Evolutionary conservation across 768 basidiomycete genomes (phyloP).

Genomic region (Tubosaeta sp.): DNA sequence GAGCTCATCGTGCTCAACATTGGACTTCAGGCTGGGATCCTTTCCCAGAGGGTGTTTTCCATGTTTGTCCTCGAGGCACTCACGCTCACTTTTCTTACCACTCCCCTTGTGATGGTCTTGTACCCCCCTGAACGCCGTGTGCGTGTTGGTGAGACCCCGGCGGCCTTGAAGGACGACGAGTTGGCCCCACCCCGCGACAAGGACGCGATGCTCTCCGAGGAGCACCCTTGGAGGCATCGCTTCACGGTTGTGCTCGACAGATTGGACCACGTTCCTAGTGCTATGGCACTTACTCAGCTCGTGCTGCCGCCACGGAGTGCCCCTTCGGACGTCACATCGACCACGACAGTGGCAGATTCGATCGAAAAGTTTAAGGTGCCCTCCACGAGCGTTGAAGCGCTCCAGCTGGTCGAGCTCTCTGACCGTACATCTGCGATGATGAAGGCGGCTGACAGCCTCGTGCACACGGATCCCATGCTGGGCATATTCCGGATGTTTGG

Average conservation of each 20-base stretch:
- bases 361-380: constrained; percentile 12
- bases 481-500: constrained; percentile 76
- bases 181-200: constrained; percentile 12
- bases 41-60: constrained; percentile 76
- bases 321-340: constrained; percentile 6
- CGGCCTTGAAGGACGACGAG: constrained; percentile 31
- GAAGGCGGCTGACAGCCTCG: constrained; percentile 59
- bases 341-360: constrained; percentile 3
- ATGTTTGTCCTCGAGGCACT: constrained; percentile 93
- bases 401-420: constrained; percentile 82
- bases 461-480: constrained; percentile 69
- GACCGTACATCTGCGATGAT: constrained; percentile 64
- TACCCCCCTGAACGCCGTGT: constrained; percentile 63
- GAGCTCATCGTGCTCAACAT: constrained; percentile 97
- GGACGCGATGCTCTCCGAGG: constrained; percentile 8
- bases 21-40: constrained; percentile 75
- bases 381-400: constrained; percentile 58
- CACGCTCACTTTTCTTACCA: constrained; percentile 81
- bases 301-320: constrained; percentile 43
- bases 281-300: constrained; percentile 88
- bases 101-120: constrained; percentile 61
- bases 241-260: constrained; percentile 89
- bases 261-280: constrained; percentile 81
- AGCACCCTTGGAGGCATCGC: constrained; percentile 44
- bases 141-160: constrained; percentile 33